A percentile compares a stretch with the other conserved stretches of the same genome.
Evolutionary conservation across 177 flowering plant genomes (phyloP).

Genomic region (Tripterygium wilfordii): DNA sequence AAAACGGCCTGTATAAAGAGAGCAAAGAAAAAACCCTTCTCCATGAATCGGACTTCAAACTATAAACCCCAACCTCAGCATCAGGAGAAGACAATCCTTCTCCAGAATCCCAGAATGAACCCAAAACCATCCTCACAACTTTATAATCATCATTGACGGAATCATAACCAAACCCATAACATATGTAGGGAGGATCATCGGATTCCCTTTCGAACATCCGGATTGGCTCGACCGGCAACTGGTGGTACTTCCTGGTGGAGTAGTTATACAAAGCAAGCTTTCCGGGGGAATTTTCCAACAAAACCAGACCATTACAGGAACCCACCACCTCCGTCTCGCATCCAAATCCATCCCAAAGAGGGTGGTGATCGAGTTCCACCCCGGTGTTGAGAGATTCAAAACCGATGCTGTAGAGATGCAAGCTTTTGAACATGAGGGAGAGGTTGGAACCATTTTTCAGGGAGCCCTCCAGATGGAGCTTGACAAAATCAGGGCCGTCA

Average conservation of each 20-base stretch:
- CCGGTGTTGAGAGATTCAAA: neutral
- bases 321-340: constrained; percentile 14
- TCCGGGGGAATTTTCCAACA: neutral
- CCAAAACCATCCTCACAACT: constrained; percentile 20
- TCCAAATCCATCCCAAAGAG: constrained; percentile 1
- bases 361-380: neutral
- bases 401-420: neutral
- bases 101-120: constrained; percentile 2
- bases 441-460: neutral
- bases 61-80: constrained; percentile 20
- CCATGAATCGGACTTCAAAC: constrained; percentile 13
- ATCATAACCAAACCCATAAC: constrained; percentile 24
- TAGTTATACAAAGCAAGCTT: constrained; percentile 20
- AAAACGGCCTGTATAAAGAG: constrained; percentile 11
- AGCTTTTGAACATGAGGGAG: constrained; percentile 6
- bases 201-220: too few species aligned
- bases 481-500: constrained; percentile 12
- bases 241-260: constrained; percentile 13
- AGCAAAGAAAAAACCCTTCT: constrained; percentile 6
- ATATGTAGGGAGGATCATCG: constrained; percentile 9
- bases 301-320: constrained; percentile 22
- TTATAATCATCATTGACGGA: constrained; percentile 18
- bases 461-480: constrained; percentile 15
- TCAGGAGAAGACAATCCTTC: neutral
- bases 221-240: constrained; percentile 17